Conservation (phyloP, 805 yeast genomes). For the Clavispora asparagi region DNA sequence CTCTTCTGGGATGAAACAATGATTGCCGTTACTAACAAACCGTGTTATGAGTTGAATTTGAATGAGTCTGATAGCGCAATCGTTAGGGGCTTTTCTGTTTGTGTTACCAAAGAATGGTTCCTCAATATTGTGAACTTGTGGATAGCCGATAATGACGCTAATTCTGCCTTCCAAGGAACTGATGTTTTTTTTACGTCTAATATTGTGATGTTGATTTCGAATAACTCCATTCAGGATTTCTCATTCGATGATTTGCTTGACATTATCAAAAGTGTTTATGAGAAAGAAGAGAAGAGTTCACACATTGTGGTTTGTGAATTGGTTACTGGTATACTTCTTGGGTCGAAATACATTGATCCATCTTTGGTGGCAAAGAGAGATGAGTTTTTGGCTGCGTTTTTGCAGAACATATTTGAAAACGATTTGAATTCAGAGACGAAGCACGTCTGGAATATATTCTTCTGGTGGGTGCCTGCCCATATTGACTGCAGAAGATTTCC, state of each 20-base stretch:
- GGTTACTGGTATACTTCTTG: slow-evolving; percentile 55
- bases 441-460: slow-evolving; percentile 68
- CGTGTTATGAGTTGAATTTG: slow-evolving; percentile 24
- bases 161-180: slow-evolving; percentile 59
- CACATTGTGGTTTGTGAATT: slow-evolving; percentile 75
- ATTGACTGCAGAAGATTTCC: slow-evolving; percentile 66
- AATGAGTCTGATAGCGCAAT: slow-evolving; percentile 38
- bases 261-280: slow-evolving; percentile 46
- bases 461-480: slow-evolving; percentile 69
- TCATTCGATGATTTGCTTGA: slow-evolving; percentile 48
- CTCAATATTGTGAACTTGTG: slow-evolving; percentile 43
- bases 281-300: slow-evolving; percentile 63
- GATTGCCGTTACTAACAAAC: slow-evolving; percentile 39
- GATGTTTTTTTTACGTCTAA: slow-evolving; percentile 55
- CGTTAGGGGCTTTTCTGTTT: slow-evolving; percentile 38
- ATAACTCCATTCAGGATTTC: slow-evolving; percentile 39
- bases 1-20: slow-evolving; percentile 65
- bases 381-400: slow-evolving; percentile 37
- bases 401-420: slow-evolving; percentile 42
- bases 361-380: slow-evolving; percentile 38
- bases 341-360: slow-evolving; percentile 39
- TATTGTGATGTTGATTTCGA: slow-evolving; percentile 44
- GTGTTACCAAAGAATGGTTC: slow-evolving; percentile 58
- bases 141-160: slow-evolving; percentile 64
- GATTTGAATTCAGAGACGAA: slow-evolving; percentile 71